Percentiles rank a stretch among this genome's conserved stretches.
phyloP scores from a whole-genome alignment of 2,329 filamentous ascomycete species.

The Calonectria leucothoes region DNA sequence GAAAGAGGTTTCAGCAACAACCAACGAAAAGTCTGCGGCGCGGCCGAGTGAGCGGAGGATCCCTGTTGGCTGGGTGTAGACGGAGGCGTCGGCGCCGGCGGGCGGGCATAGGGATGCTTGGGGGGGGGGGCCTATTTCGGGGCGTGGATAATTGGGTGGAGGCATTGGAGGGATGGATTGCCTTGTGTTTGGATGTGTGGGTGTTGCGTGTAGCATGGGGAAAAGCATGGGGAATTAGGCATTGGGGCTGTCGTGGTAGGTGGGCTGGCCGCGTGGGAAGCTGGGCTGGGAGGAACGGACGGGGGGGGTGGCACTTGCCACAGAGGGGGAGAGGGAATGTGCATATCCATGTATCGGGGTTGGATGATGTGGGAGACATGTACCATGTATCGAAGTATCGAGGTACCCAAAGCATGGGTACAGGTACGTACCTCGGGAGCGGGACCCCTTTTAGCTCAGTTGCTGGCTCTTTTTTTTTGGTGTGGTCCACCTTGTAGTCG shows the following conservation, averaged over 20 bases:
- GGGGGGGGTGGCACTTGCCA: slow-evolving; percentile 13
- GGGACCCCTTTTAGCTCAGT: slow-evolving; percentile 12
- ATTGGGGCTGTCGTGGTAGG: slow-evolving; percentile 39
- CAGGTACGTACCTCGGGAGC: slow-evolving; percentile 32
- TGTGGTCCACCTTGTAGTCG: slow-evolving; percentile 9
- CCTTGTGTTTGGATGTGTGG: slow-evolving; percentile 12
- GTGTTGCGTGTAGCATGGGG: slow-evolving; percentile 33
- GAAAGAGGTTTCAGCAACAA: slow-evolving; percentile 21
- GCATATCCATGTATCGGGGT: slow-evolving; percentile 41
- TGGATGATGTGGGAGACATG: neutral
- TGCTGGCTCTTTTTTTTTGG: slow-evolving; percentile 4
- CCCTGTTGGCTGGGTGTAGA: slow-evolving; percentile 34
- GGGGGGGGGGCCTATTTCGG: slow-evolving; percentile 19
- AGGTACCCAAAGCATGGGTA: slow-evolving; percentile 21
- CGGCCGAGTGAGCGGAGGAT: slow-evolving; percentile 39
- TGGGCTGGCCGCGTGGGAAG: slow-evolving; percentile 39
- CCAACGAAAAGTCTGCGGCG: slow-evolving; percentile 38
- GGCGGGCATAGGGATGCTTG: slow-evolving; percentile 28
- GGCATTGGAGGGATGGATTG: slow-evolving; percentile 12
- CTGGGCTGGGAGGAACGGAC: slow-evolving; percentile 29
- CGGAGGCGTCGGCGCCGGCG: slow-evolving; percentile 33
- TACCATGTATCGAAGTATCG: slow-evolving; percentile 22
- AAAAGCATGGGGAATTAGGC: slow-evolving; percentile 38
- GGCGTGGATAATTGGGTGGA: slow-evolving; percentile 21
- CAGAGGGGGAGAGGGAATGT: neutral